Evolutionary conservation across 768 basidiomycete species (phyloP), one percentile per base, ranked within the genome.

Genomic region (Kwoniella pini): DNA sequence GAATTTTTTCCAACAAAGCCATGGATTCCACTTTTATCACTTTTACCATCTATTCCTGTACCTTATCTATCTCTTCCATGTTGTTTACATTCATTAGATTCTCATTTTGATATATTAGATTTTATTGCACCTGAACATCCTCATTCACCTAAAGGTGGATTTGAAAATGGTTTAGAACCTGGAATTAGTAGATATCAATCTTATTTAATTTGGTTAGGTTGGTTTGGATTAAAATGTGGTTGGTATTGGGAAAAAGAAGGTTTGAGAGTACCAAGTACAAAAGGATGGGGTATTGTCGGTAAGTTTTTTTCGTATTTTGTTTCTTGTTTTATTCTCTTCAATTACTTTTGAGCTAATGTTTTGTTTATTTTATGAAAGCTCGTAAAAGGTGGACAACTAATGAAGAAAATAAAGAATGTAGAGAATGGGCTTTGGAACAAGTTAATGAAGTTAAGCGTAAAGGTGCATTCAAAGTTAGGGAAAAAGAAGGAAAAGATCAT

Each of bases 201-300:
- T 72, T 98, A 95, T 80, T 81, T 92, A 21, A 86, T 90, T 56
- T 98, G 90, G 89, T 79, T 98, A 31, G 90, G 90, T 0, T 82
- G 82, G 55, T 75, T 90, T 61, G 87, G 86, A 42, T 68, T 84
- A 57, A 80, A 85, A 69, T 88, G 86, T 73, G 95, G 94, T 2
- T 97, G 92, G 89, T 81, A 84, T 61, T 82, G 92, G 12, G 94
- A 96, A 77, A 86, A 86, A 55, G 95, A 98, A 78, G 84, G 81
- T 24, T 77, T 98, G 66, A 82, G 95, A 61, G 94, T 98, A 12
- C 94, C 94, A 1, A 91, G 89, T 75, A 96, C 95, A 39, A 84
- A 91, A 60, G 92, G 92, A 72, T 96, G 93, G 91, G 90, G 88
- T 0, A 83, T 96, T 51, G 79, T 95, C 28, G 93, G 94, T 92